Conservation (phyloP, 2,329 filamentous ascomycete genomes). For the Aspergillus sergii region DNA sequence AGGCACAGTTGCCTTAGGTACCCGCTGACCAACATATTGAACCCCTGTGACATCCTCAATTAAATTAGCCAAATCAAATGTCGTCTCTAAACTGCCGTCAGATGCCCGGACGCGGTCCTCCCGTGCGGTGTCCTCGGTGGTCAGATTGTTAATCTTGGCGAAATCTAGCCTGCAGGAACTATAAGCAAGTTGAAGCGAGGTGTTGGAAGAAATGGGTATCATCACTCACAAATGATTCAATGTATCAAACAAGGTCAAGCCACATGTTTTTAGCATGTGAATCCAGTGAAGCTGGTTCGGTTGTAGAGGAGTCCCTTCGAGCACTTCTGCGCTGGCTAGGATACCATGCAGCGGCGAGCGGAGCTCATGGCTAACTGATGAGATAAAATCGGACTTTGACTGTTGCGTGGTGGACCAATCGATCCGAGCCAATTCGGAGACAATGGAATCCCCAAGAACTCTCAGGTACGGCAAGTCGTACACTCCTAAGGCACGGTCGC, state of each 20-base stretch:
- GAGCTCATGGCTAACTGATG: slow-evolving; percentile 56
- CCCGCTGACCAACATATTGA: slow-evolving; percentile 30
- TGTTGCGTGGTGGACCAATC: slow-evolving; percentile 42
- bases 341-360: slow-evolving; percentile 52
- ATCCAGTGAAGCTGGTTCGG: slow-evolving; percentile 47
- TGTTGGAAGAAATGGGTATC: no score
- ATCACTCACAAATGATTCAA: slow-evolving; percentile 37
- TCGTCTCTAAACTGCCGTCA: slow-evolving; percentile 27
- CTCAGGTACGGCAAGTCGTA: slow-evolving; percentile 40
- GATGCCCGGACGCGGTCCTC: slow-evolving; percentile 13
- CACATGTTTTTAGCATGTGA: slow-evolving; percentile 53
- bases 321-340: slow-evolving; percentile 52
- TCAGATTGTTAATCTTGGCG: slow-evolving; percentile 39
- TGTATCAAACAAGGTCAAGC: slow-evolving; percentile 54
- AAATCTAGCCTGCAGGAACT: slow-evolving; percentile 30
- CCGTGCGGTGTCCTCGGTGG: slow-evolving; percentile 14
- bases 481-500: slow-evolving; percentile 21
- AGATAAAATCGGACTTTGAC: slow-evolving; percentile 56
- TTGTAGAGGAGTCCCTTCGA: slow-evolving; percentile 48
- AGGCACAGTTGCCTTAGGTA: slow-evolving; percentile 5
- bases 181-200: neutral
- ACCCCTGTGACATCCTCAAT: slow-evolving; percentile 33
- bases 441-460: slow-evolving; percentile 37
- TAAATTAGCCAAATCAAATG: slow-evolving; percentile 35
- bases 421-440: slow-evolving; percentile 38